A percentile compares a stretch with the other conserved stretches of the same genome.
These are phyloP conservation scores for Penicillium sp. DNA, from an alignment of 2,329 filamentous ascomycete genomes.

Conservation along the genomic window DNA sequence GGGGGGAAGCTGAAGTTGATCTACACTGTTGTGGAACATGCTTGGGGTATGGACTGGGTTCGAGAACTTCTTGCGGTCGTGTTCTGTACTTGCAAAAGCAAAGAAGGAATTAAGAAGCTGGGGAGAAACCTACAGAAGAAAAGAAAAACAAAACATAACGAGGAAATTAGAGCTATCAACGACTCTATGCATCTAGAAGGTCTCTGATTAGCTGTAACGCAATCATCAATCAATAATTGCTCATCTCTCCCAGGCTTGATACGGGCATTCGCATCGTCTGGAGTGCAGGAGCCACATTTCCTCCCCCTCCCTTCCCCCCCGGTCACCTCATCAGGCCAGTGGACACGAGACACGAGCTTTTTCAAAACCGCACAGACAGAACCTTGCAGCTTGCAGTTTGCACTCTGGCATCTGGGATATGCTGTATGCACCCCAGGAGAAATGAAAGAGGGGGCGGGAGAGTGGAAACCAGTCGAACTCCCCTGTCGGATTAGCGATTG, in stretches of 20 bases:
- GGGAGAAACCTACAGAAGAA: not conserved
- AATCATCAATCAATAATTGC: not conserved
- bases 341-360: constrained; percentile 5
- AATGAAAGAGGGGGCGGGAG: not conserved
- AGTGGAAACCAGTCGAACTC: not conserved
- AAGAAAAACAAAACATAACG: not conserved
- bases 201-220: not conserved
- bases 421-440: not conserved
- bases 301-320: not conserved
- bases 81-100: not conserved
- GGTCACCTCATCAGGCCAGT: constrained; percentile 3
- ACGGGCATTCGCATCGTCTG: not conserved
- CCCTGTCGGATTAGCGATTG: not conserved
- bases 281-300: not conserved
- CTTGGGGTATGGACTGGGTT: not conserved
- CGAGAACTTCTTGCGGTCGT: not conserved
- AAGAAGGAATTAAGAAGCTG: no score
- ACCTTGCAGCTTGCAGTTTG: not conserved
- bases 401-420: not conserved
- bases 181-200: not conserved
- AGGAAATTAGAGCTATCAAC: not conserved
- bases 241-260: not conserved
- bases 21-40: not conserved
- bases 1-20: not conserved
- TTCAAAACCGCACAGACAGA: not conserved